Conservation (phyloP, 495 filamentous ascomycete genomes). For the Delitschia confertaspora region DNA sequence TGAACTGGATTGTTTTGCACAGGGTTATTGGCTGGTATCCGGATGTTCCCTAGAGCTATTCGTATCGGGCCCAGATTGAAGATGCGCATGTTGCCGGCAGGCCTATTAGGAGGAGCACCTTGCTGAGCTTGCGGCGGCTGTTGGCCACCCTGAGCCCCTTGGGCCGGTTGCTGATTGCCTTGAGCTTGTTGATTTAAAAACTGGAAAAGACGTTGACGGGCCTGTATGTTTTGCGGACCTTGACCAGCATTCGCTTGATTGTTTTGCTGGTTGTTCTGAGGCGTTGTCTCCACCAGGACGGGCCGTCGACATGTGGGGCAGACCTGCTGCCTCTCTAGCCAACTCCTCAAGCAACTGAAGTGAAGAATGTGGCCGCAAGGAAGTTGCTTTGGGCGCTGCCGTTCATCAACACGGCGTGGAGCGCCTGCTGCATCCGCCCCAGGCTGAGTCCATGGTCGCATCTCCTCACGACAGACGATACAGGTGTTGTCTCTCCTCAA, state of each 20-base stretch:
- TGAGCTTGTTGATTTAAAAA: conserved; percentile 8
- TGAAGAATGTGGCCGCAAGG: conserved; percentile 95
- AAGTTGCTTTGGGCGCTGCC: conserved; percentile 84
- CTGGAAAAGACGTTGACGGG: conserved; percentile 2
- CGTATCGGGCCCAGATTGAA: conserved; percentile 55
- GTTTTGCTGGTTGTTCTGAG: conserved; percentile 17
- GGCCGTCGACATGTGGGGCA: conserved; percentile 89
- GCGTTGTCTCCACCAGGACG: conserved; percentile 46
- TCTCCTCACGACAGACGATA: conserved; percentile 95
- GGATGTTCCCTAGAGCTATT: conserved; percentile 40
- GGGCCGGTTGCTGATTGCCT: conserved; percentile 9
- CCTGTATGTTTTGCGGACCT: conserved; percentile 13
- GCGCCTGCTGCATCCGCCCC: conserved; percentile 34
- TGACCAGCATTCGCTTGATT: conserved; percentile 7
- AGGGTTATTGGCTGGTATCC: conserved; percentile 34
- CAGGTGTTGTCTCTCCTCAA: conserved; percentile 80
- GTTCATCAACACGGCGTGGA: conserved; percentile 49
- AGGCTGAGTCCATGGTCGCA: conserved; percentile 58
- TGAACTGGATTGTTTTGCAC: conserved; percentile 16
- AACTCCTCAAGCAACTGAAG: conserved; percentile 86
- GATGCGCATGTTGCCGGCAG: conserved; percentile 36
- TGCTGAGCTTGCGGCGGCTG: conserved; percentile 22
- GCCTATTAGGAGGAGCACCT: conserved; percentile 28
- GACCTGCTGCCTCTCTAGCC: conserved; percentile 96
- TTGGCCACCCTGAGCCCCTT: conserved; percentile 22